A percentile compares a stretch with the other conserved stretches of the same genome.
Evolutionary conservation across 2,329 filamentous ascomycete species (phyloP).

Genomic region (Talaromyces sp.): DNA sequence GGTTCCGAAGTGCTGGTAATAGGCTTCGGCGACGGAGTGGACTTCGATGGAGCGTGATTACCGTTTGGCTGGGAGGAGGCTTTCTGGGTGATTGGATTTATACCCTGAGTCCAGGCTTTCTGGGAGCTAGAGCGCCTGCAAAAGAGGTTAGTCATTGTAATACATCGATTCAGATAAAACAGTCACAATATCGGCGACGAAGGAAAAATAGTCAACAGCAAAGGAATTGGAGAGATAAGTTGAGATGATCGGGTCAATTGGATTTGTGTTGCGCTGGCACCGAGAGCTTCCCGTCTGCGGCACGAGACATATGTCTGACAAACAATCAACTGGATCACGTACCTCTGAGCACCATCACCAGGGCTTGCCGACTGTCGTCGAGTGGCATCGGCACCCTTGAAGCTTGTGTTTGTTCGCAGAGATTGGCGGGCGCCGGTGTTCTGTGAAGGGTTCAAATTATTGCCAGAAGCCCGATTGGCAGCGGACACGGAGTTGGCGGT

Average conservation of each 20-base stretch:
- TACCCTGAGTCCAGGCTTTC: conserved; percentile 60
- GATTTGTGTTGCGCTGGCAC: background rate
- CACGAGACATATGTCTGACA: background rate
- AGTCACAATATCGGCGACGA: background rate
- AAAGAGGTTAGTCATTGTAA: conserved; percentile 22
- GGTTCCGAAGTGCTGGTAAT: conserved; percentile 51
- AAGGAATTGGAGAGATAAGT: background rate
- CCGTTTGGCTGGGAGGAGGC: conserved; percentile 55
- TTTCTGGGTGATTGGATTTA: conserved; percentile 61
- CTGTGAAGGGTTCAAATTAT: conserved; percentile 35
- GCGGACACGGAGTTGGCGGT: conserved; percentile 37
- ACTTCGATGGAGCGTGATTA: conserved; percentile 44
- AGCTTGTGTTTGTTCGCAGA: conserved; percentile 49
- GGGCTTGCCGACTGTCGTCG: conserved; percentile 57
- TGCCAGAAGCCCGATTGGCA: conserved; percentile 38
- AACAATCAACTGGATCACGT: conserved; percentile 32
- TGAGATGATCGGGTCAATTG: background rate
- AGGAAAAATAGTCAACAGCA: background rate
- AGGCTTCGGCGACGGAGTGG: conserved; percentile 37
- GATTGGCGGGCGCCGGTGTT: conserved; percentile 42
- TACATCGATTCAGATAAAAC: background rate
- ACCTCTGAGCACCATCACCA: conserved; percentile 54
- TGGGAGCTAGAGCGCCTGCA: conserved; percentile 52
- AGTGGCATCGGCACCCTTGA: conserved; percentile 51
- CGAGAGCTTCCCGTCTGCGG: background rate